Base-by-base conservation (phyloP, 2,329 filamentous ascomycete species). In the Cladobotryum mycophilum region DNA sequence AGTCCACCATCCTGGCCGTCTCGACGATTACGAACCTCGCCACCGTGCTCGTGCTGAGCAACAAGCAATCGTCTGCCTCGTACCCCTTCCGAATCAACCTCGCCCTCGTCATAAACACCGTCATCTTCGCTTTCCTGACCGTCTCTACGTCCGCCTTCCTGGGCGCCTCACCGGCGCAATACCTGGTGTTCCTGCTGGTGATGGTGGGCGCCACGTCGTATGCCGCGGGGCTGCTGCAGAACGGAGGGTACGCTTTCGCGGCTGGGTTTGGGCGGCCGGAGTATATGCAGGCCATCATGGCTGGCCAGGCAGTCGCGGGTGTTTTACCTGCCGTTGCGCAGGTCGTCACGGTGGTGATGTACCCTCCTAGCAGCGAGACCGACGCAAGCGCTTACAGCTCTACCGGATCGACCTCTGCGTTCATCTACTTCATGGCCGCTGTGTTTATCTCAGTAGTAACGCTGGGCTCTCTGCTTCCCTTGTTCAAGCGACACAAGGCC, bases 241-340 rank as follows among this genome's bases (percentile, higher is more conserved):
- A 97, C 67, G 93, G 93, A 15, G 82, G 93, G 11, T 96, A 96
- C 66, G 89, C 93, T 3, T 97, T 91, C 64, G 90, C 89, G 3
- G 82, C 88, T 3, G 85, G 88, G 47, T 97, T 96, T 62, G 89
- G 85, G 35, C 77, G 88, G 47, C 81, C 86, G 17, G 88, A 93
- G 67, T 99, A 97, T 67, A 96, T 89, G 49, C 92, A 97, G 69
- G 92, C 86, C 20, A 90, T 97, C 67, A 97, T 99, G 91, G 84
- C 86, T 3, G 93, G 93, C 1, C 93, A 99, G 68, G 92, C 85
- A 33, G 77, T 99, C 4, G 91, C 93, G 0, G 93, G 93, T 30
- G 91, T 99, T 9, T 73, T 97, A 3, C 93, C 93, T 0, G 85
- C 88, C 44, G 76, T 95, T 44, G 88, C 89, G 1, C 91, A 97